Evolutionary conservation across 73 alveolate genomes (phyloP), one percentile per base, ranked within the genome.

Genomic region (Durusdinium trenchii): DNA sequence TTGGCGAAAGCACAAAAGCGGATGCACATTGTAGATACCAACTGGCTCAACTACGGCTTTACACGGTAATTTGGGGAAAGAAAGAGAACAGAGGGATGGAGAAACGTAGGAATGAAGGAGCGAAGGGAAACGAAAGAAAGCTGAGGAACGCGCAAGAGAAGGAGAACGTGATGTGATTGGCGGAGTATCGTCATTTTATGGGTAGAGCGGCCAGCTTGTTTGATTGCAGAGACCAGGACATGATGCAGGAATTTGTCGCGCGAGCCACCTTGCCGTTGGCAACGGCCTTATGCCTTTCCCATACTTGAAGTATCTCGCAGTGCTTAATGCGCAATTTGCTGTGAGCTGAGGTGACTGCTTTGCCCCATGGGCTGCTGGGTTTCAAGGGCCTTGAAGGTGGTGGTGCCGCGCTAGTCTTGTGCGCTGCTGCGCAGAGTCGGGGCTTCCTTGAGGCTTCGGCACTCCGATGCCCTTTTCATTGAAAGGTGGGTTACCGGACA

Each of bases 371-470:
- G n/a, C n/a, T n/a, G n/a, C n/a, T n/a, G n/a, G n/a, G n/a, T n/a
- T n/a, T n/a, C n/a, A n/a, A n/a, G n/a, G n/a, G n/a, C n/a, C n/a
- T n/a, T n/a, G 48, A 35, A 84, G 76, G 51, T 6, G 45, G 32
- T 7, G 89, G 76, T 46, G 78, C 40, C 16, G 71, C 78, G 2
- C 57, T 91, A n/a, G 61, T 91, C 3, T 52, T 91, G 45, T 91
- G 98, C 61, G 38, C 98, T 36, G 73, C 76, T 3, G 32, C 86
- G 51, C 54, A 69, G 76, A 60, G 89, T 7, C 98, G 98, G 35
- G 98, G 98, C 52, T 91, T 91, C 89, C 48, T 91, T 16, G 98
- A 91, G 98, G 98, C 79, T 16, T n/a, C 50, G 42, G 18, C 1
- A 60, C 30, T 23, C n/a, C n/a, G n/a, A n/a, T n/a, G n/a, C n/a